Conservation (phyloP, 176 grass and related monocot genomes). For the Alopecurus myosuroides region DNA sequence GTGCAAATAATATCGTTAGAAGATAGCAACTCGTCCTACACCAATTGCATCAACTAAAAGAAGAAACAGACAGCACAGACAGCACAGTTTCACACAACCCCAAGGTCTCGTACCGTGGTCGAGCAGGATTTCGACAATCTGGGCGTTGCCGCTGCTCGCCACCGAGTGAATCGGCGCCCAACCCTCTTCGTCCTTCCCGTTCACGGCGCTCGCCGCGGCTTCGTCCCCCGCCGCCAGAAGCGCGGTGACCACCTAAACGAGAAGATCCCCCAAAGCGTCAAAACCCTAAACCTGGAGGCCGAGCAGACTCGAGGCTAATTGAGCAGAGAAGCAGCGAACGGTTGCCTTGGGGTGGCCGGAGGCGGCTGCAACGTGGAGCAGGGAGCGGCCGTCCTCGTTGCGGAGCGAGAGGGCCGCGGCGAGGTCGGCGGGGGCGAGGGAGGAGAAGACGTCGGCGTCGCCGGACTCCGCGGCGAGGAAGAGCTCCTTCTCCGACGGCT, state of each 20-base stretch:
- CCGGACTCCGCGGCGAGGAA: slow-evolving; percentile 75
- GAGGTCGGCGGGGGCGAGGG: slow-evolving; percentile 48
- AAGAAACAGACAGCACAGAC: neutral
- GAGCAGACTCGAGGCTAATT: neutral
- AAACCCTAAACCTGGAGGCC: neutral
- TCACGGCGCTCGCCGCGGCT: slow-evolving; percentile 45
- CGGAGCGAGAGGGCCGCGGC: slow-evolving; percentile 37
- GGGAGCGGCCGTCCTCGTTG: slow-evolving; percentile 83
- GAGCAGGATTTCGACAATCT: slow-evolving; percentile 67
- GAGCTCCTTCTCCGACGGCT: slow-evolving; percentile 55
- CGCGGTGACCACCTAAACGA: slow-evolving; percentile 53
- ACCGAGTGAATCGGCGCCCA: slow-evolving; percentile 88
- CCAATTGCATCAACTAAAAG: neutral
- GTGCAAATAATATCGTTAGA: neutral
- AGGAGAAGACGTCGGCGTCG: slow-evolving; percentile 37
- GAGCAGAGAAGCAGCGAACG: neutral
- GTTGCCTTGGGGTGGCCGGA: slow-evolving; percentile 44
- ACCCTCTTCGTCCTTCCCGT: slow-evolving; percentile 83
- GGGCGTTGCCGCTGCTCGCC: slow-evolving; percentile 61
- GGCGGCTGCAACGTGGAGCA: slow-evolving; percentile 82
- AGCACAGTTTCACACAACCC: neutral
- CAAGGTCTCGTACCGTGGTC: slow-evolving; percentile 41
- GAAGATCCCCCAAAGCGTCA: neutral
- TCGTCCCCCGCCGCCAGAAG: slow-evolving; percentile 44
- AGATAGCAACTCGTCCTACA: neutral